These are phyloP conservation scores for Starmerella etchellsii DNA, from an alignment of 805 yeast genomes.

Conservation along the genomic window DNA sequence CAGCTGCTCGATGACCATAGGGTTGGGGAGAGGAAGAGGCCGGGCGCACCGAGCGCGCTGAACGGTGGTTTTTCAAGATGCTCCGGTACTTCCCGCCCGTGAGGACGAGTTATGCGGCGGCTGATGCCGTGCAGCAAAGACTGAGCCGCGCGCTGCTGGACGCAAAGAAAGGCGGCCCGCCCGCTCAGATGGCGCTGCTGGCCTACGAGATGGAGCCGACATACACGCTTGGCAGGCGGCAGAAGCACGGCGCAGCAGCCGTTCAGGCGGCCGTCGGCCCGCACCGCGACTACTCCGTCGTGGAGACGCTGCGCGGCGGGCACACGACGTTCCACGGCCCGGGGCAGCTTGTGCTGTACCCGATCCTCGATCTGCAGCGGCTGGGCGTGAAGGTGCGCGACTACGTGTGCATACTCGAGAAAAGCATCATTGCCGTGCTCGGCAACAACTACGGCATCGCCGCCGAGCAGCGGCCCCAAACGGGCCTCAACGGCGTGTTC, in stretches of 20 bases:
- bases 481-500: conserved; percentile 83
- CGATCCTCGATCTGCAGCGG: conserved; percentile 55
- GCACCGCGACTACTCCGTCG: conserved; percentile 36
- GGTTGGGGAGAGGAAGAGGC: too few species aligned
- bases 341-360: conserved; percentile 82
- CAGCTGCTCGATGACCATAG: conserved; percentile 8
- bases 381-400: conserved; percentile 51
- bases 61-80: conserved; percentile 2
- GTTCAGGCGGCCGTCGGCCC: conserved; percentile 21
- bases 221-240: conserved; percentile 85
- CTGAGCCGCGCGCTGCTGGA: conserved; percentile 18
- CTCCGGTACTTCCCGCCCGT: conserved; percentile 16
- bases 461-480: conserved; percentile 37
- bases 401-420: conserved; percentile 51
- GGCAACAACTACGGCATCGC: conserved; percentile 29
- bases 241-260: conserved; percentile 38
- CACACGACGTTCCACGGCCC: conserved; percentile 95
- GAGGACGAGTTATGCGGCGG: conserved; percentile 16
- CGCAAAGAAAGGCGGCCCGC: conserved; percentile 10
- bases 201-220: conserved; percentile 70
- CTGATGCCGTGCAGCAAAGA: conserved; percentile 16
- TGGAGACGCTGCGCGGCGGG: conserved; percentile 86
- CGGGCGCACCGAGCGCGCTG: too few species aligned
- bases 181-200: conserved; percentile 48
- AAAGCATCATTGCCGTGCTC: conserved; percentile 40